These are phyloP conservation scores for Alternaria triticimaculans DNA, from an alignment of 2,329 filamentous ascomycete species.

Conservation along the genomic window DNA sequence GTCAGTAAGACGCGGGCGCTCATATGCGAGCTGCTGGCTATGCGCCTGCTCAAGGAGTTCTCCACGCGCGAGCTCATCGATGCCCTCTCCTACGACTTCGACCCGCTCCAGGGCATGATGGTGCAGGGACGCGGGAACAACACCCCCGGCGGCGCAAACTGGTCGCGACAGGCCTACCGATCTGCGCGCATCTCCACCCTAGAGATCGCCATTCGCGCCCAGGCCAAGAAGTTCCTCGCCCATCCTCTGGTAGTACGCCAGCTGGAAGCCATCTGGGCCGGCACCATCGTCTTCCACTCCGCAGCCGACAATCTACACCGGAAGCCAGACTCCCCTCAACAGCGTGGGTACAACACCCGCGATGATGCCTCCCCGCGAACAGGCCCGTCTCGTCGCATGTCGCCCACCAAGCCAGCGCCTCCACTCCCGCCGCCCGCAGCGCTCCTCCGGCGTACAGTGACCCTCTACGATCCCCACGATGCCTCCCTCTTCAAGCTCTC, in stretches of 20 bases:
- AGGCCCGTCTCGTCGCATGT: slow-evolving; percentile 39
- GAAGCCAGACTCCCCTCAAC: slow-evolving; percentile 49
- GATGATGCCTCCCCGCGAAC: slow-evolving; percentile 36
- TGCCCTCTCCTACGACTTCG: slow-evolving; percentile 92
- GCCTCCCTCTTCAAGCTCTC: slow-evolving; percentile 93
- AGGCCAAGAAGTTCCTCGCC: slow-evolving; percentile 89
- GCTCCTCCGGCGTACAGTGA: slow-evolving; percentile 73
- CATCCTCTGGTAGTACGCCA: slow-evolving; percentile 93
- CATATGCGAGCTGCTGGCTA: slow-evolving; percentile 88
- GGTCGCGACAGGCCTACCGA: slow-evolving; percentile 47
- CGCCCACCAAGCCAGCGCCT: slow-evolving; percentile 32
- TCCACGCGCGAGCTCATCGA: slow-evolving; percentile 89
- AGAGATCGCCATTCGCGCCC: slow-evolving; percentile 90
- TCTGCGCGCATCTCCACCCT: slow-evolving; percentile 85
- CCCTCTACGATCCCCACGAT: slow-evolving; percentile 87
- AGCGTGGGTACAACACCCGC: slow-evolving; percentile 27
- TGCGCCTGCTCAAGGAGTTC: slow-evolving; percentile 90
- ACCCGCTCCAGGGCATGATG: slow-evolving; percentile 82
- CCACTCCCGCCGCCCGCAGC: slow-evolving; percentile 39
- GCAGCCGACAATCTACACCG: slow-evolving; percentile 85
- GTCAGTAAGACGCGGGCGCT: slow-evolving; percentile 83
- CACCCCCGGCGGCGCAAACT: slow-evolving; percentile 33
- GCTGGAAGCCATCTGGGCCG: slow-evolving; percentile 96
- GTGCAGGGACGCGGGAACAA: slow-evolving; percentile 49
- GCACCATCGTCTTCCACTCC: slow-evolving; percentile 92